Percentiles rank a stretch among this genome's conserved stretches.
phyloP scores from a whole-genome alignment of 148 eudicot genomes.

The Linanthus parryae region DNA sequence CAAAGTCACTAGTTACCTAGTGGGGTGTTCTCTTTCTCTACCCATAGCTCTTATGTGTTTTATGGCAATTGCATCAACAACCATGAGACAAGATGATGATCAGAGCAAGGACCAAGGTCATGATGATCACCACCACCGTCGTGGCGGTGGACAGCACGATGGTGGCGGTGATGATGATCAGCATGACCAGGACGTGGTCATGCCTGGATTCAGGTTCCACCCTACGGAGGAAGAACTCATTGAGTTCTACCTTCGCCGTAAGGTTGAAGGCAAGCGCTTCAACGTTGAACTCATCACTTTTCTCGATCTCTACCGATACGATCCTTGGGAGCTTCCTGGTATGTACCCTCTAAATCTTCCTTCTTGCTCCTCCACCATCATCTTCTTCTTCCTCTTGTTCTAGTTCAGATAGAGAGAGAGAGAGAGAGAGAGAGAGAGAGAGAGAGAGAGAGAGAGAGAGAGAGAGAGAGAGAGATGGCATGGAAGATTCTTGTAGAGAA shows the following conservation, averaged over 20 bases:
- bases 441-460: no score
- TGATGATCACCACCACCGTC: conserved; percentile 53
- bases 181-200: conserved; percentile 74
- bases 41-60: conserved; percentile 10
- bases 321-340: conserved; percentile 99
- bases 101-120: conserved; percentile 20
- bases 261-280: conserved; percentile 90
- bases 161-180: conserved; percentile 32
- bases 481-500: no score
- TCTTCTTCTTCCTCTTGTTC: no score
- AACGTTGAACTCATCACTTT: conserved; percentile 90
- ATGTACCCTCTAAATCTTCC: not conserved
- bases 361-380: not conserved
- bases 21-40: not conserved
- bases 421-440: no score
- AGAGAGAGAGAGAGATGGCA: no score
- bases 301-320: conserved; percentile 87
- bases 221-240: conserved; percentile 92
- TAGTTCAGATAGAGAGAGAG: no score
- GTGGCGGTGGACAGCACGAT: no score
- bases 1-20: conserved; percentile 1
- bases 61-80: conserved; percentile 65
- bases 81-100: conserved; percentile 42
- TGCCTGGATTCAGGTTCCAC: conserved; percentile 93
- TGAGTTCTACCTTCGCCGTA: conserved; percentile 96